A percentile compares a stretch with the other conserved stretches of the same genome.
phyloP scores from a whole-genome alignment of 805 yeast genomes.

The Myxozyma sirexii region DNA sequence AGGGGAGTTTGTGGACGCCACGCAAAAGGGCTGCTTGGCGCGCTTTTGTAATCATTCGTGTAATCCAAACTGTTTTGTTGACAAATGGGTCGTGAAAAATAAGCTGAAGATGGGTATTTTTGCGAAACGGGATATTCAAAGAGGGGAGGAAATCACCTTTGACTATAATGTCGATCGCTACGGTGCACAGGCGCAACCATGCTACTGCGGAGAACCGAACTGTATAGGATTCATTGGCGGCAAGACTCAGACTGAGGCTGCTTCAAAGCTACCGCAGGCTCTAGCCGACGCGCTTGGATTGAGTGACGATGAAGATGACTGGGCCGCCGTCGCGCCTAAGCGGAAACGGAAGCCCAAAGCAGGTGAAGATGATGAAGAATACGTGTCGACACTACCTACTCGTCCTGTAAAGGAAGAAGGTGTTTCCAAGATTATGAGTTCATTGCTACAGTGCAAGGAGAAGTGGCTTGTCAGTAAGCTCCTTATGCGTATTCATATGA shows the following conservation, averaged over 20 bases:
- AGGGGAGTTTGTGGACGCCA: conserved; percentile 94
- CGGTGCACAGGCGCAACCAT: conserved; percentile 91
- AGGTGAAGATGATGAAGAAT: conserved; percentile 54
- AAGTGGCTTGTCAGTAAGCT: conserved; percentile 63
- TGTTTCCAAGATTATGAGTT: conserved; percentile 78
- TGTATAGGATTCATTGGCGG: conserved; percentile 96
- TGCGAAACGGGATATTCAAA: conserved; percentile 68
- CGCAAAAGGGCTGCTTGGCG: conserved; percentile 82
- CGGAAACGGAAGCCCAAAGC: conserved; percentile 56
- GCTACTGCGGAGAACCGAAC: conserved; percentile 90
- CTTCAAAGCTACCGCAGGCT: conserved; percentile 77
- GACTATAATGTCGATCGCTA: conserved; percentile 94
- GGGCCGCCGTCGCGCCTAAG: conserved; percentile 49
- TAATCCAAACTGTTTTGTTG: conserved; percentile 90
- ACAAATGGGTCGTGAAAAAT: conserved; percentile 95
- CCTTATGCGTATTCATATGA: conserved; percentile 63
- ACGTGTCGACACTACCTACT: conserved; percentile 61
- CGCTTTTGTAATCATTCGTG: conserved; percentile 95
- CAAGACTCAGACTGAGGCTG: conserved; percentile 93
- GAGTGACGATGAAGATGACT: conserved; percentile 62
- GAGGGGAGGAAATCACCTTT: conserved; percentile 89
- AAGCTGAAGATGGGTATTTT: conserved; percentile 93
- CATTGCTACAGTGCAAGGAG: conserved; percentile 77
- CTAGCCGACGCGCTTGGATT: conserved; percentile 87
- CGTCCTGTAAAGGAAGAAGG: conserved; percentile 57